A percentile compares a stretch with the other conserved stretches of the same genome.
Evolutionary conservation across 2,329 filamentous ascomycete genomes (phyloP).

Genomic region (Thelonectria rubi): DNA sequence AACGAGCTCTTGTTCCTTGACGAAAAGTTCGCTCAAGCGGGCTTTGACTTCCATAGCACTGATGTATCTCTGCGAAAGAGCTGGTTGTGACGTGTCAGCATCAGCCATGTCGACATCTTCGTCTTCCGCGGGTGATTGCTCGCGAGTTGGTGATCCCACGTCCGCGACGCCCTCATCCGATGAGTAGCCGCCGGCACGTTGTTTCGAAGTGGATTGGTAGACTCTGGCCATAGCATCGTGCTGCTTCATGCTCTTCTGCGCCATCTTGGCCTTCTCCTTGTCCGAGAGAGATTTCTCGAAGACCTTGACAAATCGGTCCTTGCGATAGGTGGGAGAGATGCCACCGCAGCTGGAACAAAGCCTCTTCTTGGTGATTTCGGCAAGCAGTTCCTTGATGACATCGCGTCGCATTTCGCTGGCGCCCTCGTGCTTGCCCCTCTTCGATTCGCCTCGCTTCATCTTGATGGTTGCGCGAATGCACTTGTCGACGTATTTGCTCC

Average conservation of each 20-base stretch:
- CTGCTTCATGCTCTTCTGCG: conserved; percentile 70
- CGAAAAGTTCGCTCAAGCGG: conserved; percentile 80
- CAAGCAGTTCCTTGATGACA: conserved; percentile 83
- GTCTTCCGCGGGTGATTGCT: conserved; percentile 52
- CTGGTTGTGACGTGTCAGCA: conserved; percentile 39
- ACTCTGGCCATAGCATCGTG: conserved; percentile 72
- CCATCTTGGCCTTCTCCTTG: conserved; percentile 83
- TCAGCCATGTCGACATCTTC: conserved; percentile 49
- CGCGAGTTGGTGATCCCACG: conserved; percentile 60
- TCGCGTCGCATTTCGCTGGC: conserved; percentile 78
- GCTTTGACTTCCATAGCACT: conserved; percentile 85
- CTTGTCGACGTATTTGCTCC: conserved; percentile 75
- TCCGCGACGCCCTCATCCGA: conserved; percentile 77
- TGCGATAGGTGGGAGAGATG: conserved; percentile 84
- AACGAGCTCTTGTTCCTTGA: conserved; percentile 86
- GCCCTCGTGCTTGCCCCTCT: conserved; percentile 81
- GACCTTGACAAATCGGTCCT: conserved; percentile 91
- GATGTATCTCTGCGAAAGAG: conserved; percentile 73
- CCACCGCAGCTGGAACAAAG: conserved; percentile 74
- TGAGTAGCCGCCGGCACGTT: conserved; percentile 54
- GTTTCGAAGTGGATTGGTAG: conserved; percentile 49
- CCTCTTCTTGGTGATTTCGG: conserved; percentile 73
- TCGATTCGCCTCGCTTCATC: conserved; percentile 57
- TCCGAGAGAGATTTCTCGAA: conserved; percentile 82
- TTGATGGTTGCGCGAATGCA: conserved; percentile 69